phyloP scores from a whole-genome alignment of 1,284 basidiomycete genomes.

The Ganoderma boninense region DNA sequence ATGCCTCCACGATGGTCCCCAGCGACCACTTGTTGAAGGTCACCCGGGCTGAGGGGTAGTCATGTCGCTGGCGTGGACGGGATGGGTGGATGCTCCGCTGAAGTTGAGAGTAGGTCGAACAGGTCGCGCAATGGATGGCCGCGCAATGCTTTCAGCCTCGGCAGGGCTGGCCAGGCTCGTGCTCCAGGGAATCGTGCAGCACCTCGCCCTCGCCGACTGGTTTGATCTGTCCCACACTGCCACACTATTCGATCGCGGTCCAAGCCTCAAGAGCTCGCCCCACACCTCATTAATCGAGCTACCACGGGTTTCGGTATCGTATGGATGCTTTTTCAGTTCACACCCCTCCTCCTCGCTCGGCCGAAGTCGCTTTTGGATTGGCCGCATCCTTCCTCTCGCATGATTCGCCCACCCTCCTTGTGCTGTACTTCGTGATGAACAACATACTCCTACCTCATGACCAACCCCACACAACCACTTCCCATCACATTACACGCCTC shows the following conservation, averaged over 20 bases:
- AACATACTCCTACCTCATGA: constrained; percentile 20
- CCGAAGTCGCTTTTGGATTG: constrained; percentile 28
- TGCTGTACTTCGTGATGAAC: constrained; percentile 43
- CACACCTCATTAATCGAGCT: constrained; percentile 19
- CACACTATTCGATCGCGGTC: constrained; percentile 20
- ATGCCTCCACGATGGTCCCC: too few relatives aligned
- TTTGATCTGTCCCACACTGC: constrained; percentile 25
- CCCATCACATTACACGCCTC: constrained; percentile 26
- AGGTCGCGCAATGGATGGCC: constrained; percentile 30
- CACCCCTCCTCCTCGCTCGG: constrained; percentile 42
- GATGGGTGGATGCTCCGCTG: constrained; percentile 28
- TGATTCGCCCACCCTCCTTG: constrained; percentile 34
- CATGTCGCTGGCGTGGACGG: constrained; percentile 32
- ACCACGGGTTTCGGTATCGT: constrained; percentile 44
- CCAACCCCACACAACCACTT: constrained; percentile 17
- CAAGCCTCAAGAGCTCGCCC: constrained; percentile 29
- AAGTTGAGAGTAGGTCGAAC: constrained; percentile 30
- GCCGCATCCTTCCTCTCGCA: constrained; percentile 40
- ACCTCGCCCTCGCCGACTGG: constrained; percentile 28
- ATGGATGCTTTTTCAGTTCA: constrained; percentile 78
- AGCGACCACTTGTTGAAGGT: too few relatives aligned
- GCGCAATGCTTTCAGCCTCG: constrained; percentile 5
- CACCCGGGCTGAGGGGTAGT: constrained; percentile 28
- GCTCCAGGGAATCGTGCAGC: constrained; percentile 13
- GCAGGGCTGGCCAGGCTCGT: constrained; percentile 11